Evolutionary conservation across 192 early-diverging fungal genomes (phyloP).

Genomic region (Rhizophagus sp.): DNA sequence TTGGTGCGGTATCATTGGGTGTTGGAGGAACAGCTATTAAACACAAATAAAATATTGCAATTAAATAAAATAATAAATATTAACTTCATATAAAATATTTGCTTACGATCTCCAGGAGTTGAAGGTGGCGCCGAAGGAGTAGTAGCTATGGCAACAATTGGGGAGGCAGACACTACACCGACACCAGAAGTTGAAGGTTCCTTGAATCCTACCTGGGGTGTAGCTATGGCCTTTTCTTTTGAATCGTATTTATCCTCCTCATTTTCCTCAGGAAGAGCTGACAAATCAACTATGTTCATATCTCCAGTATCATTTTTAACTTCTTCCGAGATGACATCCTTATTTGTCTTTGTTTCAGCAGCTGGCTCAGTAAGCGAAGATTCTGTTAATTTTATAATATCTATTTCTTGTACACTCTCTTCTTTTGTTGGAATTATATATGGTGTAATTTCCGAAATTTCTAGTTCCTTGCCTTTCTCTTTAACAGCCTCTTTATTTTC

Average conservation of each 20-base stretch:
- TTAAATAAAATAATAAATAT: background rate
- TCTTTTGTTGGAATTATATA: background rate
- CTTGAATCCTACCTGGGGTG: background rate
- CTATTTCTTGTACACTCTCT: background rate
- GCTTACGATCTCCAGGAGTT: slow-evolving; percentile 7
- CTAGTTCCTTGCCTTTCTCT: background rate
- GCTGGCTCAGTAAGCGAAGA: background rate
- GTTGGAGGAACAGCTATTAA: too few species aligned
- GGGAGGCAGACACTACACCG: background rate
- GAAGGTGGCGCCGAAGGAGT: background rate
- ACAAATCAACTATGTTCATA: slow-evolving; percentile 1
- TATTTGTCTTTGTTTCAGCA: background rate
- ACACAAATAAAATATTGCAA: background rate
- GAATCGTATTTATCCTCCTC: background rate
- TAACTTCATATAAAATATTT: too few species aligned
- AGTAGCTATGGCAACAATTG: background rate
- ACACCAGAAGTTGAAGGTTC: slow-evolving; percentile 13
- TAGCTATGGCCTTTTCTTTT: background rate
- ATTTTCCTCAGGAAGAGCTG: slow-evolving; percentile 1
- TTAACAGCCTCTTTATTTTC: background rate
- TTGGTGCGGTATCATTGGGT: slow-evolving; percentile 3
- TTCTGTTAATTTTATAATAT: background rate
- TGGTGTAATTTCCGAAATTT: background rate
- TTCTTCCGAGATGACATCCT: slow-evolving; percentile 9
- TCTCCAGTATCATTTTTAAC: background rate